Evolutionary conservation across 768 basidiomycete genomes (phyloP).

Genomic region (Vararia minispora): DNA sequence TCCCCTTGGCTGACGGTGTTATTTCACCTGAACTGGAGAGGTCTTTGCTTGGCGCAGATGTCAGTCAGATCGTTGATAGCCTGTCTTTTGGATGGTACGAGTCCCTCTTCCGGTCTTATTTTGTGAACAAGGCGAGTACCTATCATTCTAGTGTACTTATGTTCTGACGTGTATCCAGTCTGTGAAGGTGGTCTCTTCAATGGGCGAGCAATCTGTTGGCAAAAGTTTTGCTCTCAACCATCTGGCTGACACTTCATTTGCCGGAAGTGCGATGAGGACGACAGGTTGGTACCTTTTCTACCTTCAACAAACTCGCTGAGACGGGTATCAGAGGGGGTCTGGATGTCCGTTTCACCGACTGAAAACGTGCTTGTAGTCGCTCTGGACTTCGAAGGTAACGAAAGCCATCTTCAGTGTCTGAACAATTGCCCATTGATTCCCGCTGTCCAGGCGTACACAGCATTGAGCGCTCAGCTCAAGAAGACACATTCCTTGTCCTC

Average conservation of each 20-base stretch:
- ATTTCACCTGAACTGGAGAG: slow-evolving; percentile 38
- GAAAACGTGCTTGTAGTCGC: slow-evolving; percentile 42
- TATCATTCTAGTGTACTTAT: not conserved
- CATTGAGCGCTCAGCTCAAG: slow-evolving; percentile 52
- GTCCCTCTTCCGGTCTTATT: slow-evolving; percentile 49
- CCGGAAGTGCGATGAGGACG: slow-evolving; percentile 55
- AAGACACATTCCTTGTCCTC: slow-evolving; percentile 50
- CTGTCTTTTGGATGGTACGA: slow-evolving; percentile 58
- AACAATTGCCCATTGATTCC: not conserved
- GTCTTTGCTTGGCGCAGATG: slow-evolving; percentile 45
- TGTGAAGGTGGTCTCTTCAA: slow-evolving; percentile 54
- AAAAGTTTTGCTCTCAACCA: slow-evolving; percentile 52
- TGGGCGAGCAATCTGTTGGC: slow-evolving; percentile 61
- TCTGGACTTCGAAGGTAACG: slow-evolving; percentile 50
- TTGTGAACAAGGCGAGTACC: slow-evolving; percentile 36
- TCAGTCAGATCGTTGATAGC: slow-evolving; percentile 42
- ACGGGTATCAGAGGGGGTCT: slow-evolving; percentile 37
- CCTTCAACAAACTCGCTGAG: not conserved
- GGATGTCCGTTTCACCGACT: slow-evolving; percentile 59
- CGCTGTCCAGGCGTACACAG: slow-evolving; percentile 44
- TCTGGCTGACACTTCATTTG: slow-evolving; percentile 52
- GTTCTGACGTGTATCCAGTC: slow-evolving; percentile 25
- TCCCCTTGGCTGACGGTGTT: slow-evolving; percentile 50
- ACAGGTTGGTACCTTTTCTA: slow-evolving; percentile 24
- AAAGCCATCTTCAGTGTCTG: not conserved